phyloP scores from a whole-genome alignment of 2,329 filamentous ascomycete species.

The Nakataea oryzae region DNA sequence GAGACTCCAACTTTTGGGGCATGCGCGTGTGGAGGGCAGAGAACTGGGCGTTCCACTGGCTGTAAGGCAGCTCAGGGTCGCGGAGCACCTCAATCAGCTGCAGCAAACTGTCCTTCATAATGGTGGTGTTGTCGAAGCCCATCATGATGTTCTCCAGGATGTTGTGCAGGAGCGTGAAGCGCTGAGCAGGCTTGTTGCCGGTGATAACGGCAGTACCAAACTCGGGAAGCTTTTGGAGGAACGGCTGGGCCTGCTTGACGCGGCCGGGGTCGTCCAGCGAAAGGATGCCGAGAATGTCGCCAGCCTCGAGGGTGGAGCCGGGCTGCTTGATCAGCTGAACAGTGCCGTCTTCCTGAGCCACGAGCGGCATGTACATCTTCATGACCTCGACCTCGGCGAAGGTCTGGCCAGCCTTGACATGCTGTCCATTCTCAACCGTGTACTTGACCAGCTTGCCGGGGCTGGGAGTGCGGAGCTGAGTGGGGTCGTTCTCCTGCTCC shows the following conservation, averaged over 20 bases:
- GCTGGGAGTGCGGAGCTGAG: slow-evolving; percentile 86
- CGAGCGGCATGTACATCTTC: slow-evolving; percentile 99
- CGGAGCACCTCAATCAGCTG: slow-evolving; percentile 86
- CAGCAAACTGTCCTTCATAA: slow-evolving; percentile 80
- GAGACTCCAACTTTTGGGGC: slow-evolving; percentile 82
- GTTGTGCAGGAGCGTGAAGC: slow-evolving; percentile 65
- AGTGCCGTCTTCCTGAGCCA: slow-evolving; percentile 88
- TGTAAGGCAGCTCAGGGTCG: slow-evolving; percentile 83
- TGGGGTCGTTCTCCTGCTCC: slow-evolving; percentile 98
- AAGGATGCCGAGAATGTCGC: slow-evolving; percentile 96
- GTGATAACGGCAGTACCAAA: slow-evolving; percentile 79
- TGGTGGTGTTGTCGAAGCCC: slow-evolving; percentile 94
- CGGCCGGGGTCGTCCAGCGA: slow-evolving; percentile 90
- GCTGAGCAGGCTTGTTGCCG: slow-evolving; percentile 85
- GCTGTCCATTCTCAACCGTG: slow-evolving; percentile 87
- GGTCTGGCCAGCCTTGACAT: slow-evolving; percentile 83
- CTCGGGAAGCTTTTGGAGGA: slow-evolving; percentile 80
- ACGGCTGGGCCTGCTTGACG: slow-evolving; percentile 93
- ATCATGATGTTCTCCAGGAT: slow-evolving; percentile 80
- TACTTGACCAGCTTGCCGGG: slow-evolving; percentile 98
- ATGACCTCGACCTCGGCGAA: slow-evolving; percentile 99
- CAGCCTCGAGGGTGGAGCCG: slow-evolving; percentile 92
- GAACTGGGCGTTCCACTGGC: slow-evolving; percentile 92
- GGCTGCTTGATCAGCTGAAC: slow-evolving; percentile 99
- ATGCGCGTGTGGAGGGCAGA: slow-evolving; percentile 95